phyloP scores from a whole-genome alignment of 768 basidiomycete species.

The Russula foetens region DNA sequence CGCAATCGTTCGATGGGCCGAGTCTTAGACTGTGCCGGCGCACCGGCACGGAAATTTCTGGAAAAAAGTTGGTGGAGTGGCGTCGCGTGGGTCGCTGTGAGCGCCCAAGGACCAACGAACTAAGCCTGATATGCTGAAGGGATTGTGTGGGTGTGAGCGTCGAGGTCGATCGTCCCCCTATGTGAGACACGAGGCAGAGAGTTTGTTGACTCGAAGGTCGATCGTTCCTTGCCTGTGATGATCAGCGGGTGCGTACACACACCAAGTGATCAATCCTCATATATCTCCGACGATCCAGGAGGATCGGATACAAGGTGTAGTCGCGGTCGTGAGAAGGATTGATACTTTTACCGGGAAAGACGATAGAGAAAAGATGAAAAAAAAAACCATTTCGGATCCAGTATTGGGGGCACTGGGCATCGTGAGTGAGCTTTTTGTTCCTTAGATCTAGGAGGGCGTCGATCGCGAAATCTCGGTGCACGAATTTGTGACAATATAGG shows the following conservation, averaged over 20 bases:
- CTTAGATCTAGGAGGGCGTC: not conserved
- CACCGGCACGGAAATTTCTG: not conserved
- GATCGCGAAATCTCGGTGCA: not conserved
- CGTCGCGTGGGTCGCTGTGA: not conserved
- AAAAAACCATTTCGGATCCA: not conserved
- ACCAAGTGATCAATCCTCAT: not conserved
- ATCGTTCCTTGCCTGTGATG: conserved; percentile 2
- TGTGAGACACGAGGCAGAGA: not conserved
- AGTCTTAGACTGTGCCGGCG: not conserved
- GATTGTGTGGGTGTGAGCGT: not conserved
- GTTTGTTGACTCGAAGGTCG: not conserved
- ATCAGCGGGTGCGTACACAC: not conserved
- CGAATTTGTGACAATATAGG: not conserved
- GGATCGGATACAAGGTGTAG: not conserved
- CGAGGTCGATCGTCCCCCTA: not conserved
- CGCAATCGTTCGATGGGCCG: not conserved
- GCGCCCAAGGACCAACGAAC: not conserved
- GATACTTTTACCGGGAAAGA: not conserved
- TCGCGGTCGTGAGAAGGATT: not conserved
- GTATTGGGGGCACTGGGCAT: not conserved
- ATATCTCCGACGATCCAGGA: not conserved
- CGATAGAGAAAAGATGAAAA: not conserved
- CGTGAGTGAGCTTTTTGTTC: not conserved
- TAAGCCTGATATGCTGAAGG: not conserved
- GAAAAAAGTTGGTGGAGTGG: not conserved